Conservation (phyloP, 2,329 filamentous ascomycete species). For the Penicillium sp. region DNA sequence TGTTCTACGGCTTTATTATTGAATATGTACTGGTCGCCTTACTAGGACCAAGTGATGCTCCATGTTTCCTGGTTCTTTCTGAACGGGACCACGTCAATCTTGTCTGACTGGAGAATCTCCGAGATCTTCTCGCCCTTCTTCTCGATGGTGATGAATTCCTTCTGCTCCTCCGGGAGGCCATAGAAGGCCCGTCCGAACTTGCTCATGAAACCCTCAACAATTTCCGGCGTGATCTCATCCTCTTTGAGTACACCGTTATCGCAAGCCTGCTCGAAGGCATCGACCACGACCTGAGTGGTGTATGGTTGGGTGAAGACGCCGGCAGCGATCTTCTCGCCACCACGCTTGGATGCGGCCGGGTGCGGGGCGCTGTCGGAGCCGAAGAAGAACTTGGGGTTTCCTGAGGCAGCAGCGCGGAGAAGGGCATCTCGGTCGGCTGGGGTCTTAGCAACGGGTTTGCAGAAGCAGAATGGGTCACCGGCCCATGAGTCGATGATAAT, state of each 20-base stretch:
- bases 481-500: constrained; percentile 70
- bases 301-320: constrained; percentile 57
- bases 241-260: constrained; percentile 46
- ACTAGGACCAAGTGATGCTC: constrained; percentile 29
- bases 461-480: constrained; percentile 66
- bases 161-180: constrained; percentile 41
- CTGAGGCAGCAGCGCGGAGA: constrained; percentile 50
- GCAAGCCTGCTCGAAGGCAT: constrained; percentile 50
- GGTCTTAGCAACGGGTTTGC: constrained; percentile 65
- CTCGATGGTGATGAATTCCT: constrained; percentile 49
- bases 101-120: constrained; percentile 47
- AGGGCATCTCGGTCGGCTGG: constrained; percentile 65
- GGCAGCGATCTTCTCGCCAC: constrained; percentile 44
- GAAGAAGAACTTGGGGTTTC: constrained; percentile 57
- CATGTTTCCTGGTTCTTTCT: constrained; percentile 50
- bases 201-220: constrained; percentile 51
- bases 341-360: constrained; percentile 48
- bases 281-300: constrained; percentile 50
- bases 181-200: constrained; percentile 53
- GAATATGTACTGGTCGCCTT: constrained; percentile 7
- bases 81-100: constrained; percentile 58
- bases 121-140: constrained; percentile 49
- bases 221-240: constrained; percentile 47
- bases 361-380: constrained; percentile 66
- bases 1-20: constrained; percentile 4